A percentile compares a stretch with the other conserved stretches of the same genome.
Conservation (phyloP, 177 flowering plant genomes). For the Vitis hybrid region DNA sequence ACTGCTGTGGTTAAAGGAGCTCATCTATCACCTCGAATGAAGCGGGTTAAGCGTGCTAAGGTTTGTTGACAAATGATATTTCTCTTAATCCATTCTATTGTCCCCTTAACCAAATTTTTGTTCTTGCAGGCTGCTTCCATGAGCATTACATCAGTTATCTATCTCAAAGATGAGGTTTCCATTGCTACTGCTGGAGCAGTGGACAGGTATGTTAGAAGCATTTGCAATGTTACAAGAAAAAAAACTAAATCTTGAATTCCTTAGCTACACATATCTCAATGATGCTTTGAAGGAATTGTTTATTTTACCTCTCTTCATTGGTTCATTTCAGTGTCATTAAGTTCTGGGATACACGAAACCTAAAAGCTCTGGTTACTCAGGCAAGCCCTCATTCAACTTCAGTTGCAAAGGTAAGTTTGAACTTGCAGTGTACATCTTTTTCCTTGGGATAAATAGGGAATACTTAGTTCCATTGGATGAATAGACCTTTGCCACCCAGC, state of each 20-base stretch:
- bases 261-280: neutral
- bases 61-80: constrained; percentile 27
- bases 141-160: constrained; percentile 95
- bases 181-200: constrained; percentile 95
- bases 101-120: constrained; percentile 2
- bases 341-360: constrained; percentile 87
- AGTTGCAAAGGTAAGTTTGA: constrained; percentile 47
- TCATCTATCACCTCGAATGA: constrained; percentile 48
- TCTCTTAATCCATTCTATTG: neutral
- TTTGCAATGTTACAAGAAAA: neutral
- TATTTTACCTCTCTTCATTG: neutral
- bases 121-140: constrained; percentile 66
- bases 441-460: too few species aligned
- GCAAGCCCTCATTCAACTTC: constrained; percentile 43
- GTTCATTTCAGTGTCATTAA: constrained; percentile 63
- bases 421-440: too few species aligned
- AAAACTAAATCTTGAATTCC: neutral
- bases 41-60: constrained; percentile 57
- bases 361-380: constrained; percentile 51
- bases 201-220: constrained; percentile 55
- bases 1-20: constrained; percentile 55
- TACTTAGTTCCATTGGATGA: too few species aligned
- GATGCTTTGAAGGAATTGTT: neutral
- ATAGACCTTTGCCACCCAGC: too few species aligned
- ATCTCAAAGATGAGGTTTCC: constrained; percentile 82